Evolutionary conservation across 2,329 filamentous ascomycete species (phyloP).

Genomic region (Ascosphaera apis): DNA sequence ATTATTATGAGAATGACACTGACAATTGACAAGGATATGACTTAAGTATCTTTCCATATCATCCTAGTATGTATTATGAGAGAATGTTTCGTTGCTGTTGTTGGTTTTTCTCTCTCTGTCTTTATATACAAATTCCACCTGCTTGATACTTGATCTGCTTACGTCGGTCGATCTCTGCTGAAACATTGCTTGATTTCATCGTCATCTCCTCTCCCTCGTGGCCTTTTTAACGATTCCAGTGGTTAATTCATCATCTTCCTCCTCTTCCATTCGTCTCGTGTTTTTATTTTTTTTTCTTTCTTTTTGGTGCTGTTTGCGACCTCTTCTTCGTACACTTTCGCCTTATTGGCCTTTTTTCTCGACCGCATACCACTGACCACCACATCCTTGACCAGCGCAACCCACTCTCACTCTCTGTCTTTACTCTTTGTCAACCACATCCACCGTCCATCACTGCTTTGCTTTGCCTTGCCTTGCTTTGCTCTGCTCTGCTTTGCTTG

Average conservation of each 20-base stretch:
- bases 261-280: slow-evolving; percentile 2
- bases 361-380: no score
- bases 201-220: slow-evolving; percentile 4
- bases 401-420: slow-evolving; percentile 3
- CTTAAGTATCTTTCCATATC: neutral
- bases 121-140: slow-evolving; percentile 6
- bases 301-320: slow-evolving; percentile 1
- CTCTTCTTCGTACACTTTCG: slow-evolving; percentile 2
- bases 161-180: slow-evolving; percentile 4
- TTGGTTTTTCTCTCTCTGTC: neutral
- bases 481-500: neutral
- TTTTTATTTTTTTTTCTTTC: slow-evolving; percentile 1
- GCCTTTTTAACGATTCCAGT: slow-evolving; percentile 5
- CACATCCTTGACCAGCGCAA: no score
- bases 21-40: neutral
- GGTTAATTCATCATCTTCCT: neutral
- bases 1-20: no score
- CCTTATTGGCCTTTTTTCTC: slow-evolving; percentile 2
- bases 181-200: slow-evolving; percentile 1
- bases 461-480: neutral
- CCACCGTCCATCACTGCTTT: neutral
- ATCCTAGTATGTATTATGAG: neutral
- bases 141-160: slow-evolving; percentile 5
- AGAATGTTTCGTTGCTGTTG: neutral
- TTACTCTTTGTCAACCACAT: slow-evolving; percentile 2